A percentile compares a stretch with the other conserved stretches of the same genome.
Evolutionary conservation across 331 rosid species (phyloP).

Genomic region (Ulmus americana): DNA sequence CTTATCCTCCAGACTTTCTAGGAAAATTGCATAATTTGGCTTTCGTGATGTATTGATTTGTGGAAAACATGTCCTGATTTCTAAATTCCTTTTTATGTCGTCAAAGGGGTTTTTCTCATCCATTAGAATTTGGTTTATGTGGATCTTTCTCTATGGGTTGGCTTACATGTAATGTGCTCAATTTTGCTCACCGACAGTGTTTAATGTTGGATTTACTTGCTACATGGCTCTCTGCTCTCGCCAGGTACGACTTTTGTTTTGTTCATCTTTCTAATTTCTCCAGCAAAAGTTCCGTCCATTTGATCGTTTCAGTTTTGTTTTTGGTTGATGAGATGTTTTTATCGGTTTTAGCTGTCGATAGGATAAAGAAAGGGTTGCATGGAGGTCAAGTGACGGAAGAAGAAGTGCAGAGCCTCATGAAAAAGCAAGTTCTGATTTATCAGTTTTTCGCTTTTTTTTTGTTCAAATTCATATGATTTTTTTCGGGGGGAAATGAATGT

Average conservation of each 20-base stretch:
- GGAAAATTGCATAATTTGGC: too few relatives aligned
- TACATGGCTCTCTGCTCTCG: conserved; percentile 46
- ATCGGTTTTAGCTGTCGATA: conserved; percentile 52
- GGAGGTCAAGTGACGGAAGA: conserved; percentile 59
- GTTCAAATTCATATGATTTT: neutral
- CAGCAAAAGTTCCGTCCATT: neutral
- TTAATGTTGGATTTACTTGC: too few relatives aligned
- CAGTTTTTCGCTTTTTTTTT: neutral
- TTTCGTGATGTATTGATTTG: too few relatives aligned
- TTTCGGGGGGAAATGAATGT: neutral
- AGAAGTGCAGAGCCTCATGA: conserved; percentile 54
- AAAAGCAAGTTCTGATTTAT: conserved; percentile 38
- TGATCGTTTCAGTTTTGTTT: neutral
- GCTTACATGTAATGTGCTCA: too few relatives aligned
- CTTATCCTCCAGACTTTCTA: too few relatives aligned
- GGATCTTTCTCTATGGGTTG: too few relatives aligned
- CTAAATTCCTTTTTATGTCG: too few relatives aligned
- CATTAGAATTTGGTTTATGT: too few relatives aligned
- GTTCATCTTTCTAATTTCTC: neutral
- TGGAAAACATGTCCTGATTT: too few relatives aligned
- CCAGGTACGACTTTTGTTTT: conserved; percentile 42
- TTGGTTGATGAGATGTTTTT: neutral
- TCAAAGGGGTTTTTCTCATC: too few relatives aligned
- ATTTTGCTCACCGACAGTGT: too few relatives aligned
- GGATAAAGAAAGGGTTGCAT: conserved; percentile 62